Evolutionary conservation across 352 stramenopile species (phyloP), one percentile per base, ranked within the genome.

Genomic region (Blastocystis sp.): DNA sequence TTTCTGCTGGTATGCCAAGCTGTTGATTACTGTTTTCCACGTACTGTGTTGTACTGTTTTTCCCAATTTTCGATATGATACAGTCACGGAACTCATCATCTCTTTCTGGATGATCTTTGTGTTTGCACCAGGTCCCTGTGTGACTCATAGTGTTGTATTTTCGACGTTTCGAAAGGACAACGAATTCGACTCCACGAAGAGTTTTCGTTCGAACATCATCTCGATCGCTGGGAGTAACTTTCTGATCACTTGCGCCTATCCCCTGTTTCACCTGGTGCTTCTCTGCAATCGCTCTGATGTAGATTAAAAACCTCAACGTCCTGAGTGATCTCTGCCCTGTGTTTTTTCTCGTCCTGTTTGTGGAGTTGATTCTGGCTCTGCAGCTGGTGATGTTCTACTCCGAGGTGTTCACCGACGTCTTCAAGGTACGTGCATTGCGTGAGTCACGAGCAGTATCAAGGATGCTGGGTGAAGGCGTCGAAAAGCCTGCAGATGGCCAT

Each of bases 91-190:
- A n/a, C 13, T 64, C 23, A 55, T 84, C 45, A 66, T 68, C 8
- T 84, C 73, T 9, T 9, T 66, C 13, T 66, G 9, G n/a, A 66
- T 84, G 11, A 54, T 84, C 6, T 84, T 63, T 13, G 53, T 84
- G 73, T 84, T 29, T 11, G 53, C 26, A 7, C 55, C 56, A 20
- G 5, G 43, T 13, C 15, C 7, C 9, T 56, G 8, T 39, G 15
- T 77, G 4, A 20, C 7, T 6, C 34, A 1, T 55, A 77, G 66
- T 6, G 66, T 77, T 53, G 34, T 77, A 41, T 59, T 59, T n/a
- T 59, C 50, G 11, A 59, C 50, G 20, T 59, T 59, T n/a, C 50
- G 50, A 1, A 59, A 59, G 20, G 50, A 59, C 50, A 59, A 59
- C 2, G 50, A 59, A n/a, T 59, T 59, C 50, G 50, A 59, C 50